These are phyloP conservation scores for Phytophthora crassamura DNA, from an alignment of 352 stramenopile genomes.

Conservation along the genomic window DNA sequence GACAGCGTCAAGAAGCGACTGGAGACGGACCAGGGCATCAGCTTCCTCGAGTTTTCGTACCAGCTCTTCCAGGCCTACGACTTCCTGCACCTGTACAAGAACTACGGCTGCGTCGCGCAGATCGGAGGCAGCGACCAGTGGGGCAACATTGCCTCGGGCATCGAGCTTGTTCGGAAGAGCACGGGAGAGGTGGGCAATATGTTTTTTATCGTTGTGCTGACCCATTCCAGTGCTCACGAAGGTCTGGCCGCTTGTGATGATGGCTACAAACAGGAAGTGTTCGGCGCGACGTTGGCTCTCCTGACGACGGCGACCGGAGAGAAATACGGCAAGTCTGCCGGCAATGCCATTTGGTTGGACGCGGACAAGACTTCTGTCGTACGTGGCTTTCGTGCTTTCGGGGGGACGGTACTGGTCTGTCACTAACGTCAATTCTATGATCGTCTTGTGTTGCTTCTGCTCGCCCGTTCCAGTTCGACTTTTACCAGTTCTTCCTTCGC, in stretches of 20 bases:
- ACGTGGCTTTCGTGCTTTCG: slow-evolving; percentile 61
- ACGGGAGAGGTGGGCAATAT: slow-evolving; percentile 58
- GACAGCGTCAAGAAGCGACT: slow-evolving; percentile 98
- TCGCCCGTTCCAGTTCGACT: slow-evolving; percentile 76
- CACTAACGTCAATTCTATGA: background rate
- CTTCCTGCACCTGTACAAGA: slow-evolving; percentile 96
- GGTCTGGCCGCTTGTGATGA: background rate
- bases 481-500: slow-evolving; percentile 94
- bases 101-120: slow-evolving; percentile 94
- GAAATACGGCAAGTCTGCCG: slow-evolving; percentile 99
- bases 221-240: background rate
- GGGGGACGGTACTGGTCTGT: slow-evolving; percentile 3
- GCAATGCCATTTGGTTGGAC: slow-evolving; percentile 98
- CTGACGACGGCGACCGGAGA: slow-evolving; percentile 97
- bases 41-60: slow-evolving; percentile 99
- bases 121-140: slow-evolving; percentile 99
- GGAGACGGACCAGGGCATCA: slow-evolving; percentile 94
- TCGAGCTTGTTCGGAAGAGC: slow-evolving; percentile 95
- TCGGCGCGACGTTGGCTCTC: slow-evolving; percentile 96
- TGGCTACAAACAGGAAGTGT: slow-evolving; percentile 69
- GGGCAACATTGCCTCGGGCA: slow-evolving; percentile 99
- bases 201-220: slow-evolving; percentile 14
- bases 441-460: slow-evolving; percentile 4
- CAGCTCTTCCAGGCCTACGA: slow-evolving; percentile 99
- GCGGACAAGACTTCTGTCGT: slow-evolving; percentile 93